phyloP scores from a whole-genome alignment of 768 basidiomycete species.

The Termitomyces sp. region DNA sequence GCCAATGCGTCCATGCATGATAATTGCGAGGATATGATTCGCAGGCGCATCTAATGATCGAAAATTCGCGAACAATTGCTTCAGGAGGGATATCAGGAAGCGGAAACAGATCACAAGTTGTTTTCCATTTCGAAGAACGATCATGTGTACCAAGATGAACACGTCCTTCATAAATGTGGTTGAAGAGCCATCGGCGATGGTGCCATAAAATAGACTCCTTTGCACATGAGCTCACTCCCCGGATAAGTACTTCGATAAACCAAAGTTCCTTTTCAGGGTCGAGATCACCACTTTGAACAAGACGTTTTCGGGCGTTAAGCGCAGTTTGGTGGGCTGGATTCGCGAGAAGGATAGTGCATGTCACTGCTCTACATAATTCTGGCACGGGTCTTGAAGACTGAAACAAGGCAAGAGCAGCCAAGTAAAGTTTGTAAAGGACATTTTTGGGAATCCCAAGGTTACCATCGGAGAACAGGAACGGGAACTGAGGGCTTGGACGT shows the following conservation, averaged over 20 bases:
- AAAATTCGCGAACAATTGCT: slow-evolving; percentile 41
- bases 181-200: slow-evolving; percentile 63
- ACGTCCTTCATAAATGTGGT: slow-evolving; percentile 20
- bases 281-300: slow-evolving; percentile 33
- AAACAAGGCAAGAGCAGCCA: slow-evolving; percentile 34
- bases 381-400: slow-evolving; percentile 17
- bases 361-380: slow-evolving; percentile 21
- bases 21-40: slow-evolving; percentile 69
- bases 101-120: slow-evolving; percentile 17
- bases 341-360: slow-evolving; percentile 49
- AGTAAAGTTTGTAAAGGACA: slow-evolving; percentile 45
- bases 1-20: slow-evolving; percentile 66
- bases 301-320: slow-evolving; percentile 51
- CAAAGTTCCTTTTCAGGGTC: slow-evolving; percentile 40
- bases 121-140: slow-evolving; percentile 16
- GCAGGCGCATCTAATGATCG: slow-evolving; percentile 42
- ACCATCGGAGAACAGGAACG: slow-evolving; percentile 51
- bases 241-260: slow-evolving; percentile 39
- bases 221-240: slow-evolving; percentile 46
- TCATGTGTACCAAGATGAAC: neutral
- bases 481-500: slow-evolving; percentile 26
- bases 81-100: slow-evolving; percentile 30
- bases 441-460: slow-evolving; percentile 66
- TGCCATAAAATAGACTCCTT: slow-evolving; percentile 70
- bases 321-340: slow-evolving; percentile 71